Base-by-base conservation (phyloP, 306 rosid genomes). In the Trifolium subterraneum region DNA sequence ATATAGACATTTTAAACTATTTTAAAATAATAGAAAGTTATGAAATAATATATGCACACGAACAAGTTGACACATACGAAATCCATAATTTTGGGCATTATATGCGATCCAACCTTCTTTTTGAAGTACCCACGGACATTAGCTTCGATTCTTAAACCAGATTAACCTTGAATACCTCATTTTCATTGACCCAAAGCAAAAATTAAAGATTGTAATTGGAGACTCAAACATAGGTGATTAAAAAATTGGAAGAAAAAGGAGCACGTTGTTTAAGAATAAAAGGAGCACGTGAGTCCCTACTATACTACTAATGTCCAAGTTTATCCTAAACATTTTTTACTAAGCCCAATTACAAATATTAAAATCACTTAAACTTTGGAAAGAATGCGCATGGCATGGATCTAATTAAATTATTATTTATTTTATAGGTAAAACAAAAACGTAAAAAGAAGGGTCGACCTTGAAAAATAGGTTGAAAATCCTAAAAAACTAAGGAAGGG, bases 81-180 rank as follows among this genome's bases (percentile, higher is more conserved):
- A 25, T 48, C 51, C 79, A 64, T 47, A 47, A 3, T 58, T 70
- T 48, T 58, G 68, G 71, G 83, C 41, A 71, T 20, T 50, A 78
- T 50, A 78, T 79, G 73, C 78, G 72, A 62, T 79, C 79, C 84
- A 75, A 83, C 81, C 86, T 75, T 83, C 76, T 75, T 71, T 75
- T 71, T 36, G 81, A 75, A 83, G 76, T 74, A 45, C 76, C 81
- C 78, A 74, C 58, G 67, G 75, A 75, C 81, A 83, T 39, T 56
- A 79, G 66, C 75, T 55, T 75, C 39, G 83, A 83, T 83, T 78
- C 78, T 81, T 83, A 75, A 79, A 75, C 79, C 22, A 71, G 11
- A 48, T 52, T 36, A 35, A 68, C 76, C 83, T 69, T 36, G 83
- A 63, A 78, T 7, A 7, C 44, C 83, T 78, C 77, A 54, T 61